Evolutionary conservation across 2,329 filamentous ascomycete genomes (phyloP).

Genomic region (Cryphonectria nitschkei): DNA sequence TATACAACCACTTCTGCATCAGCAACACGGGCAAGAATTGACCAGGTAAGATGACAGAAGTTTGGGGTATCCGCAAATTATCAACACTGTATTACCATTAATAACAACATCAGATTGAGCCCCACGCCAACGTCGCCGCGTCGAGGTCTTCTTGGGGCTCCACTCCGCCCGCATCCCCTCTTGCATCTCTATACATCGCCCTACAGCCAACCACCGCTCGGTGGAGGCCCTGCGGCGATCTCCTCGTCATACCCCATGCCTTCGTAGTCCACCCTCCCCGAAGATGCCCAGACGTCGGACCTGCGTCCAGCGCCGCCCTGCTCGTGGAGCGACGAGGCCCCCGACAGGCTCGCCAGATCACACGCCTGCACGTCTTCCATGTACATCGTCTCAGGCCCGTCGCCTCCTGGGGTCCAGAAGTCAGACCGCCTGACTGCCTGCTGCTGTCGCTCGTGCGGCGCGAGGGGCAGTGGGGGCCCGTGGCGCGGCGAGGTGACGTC

Average conservation of each 20-base stretch:
- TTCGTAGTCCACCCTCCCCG: slow-evolving; percentile 24
- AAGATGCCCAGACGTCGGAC: slow-evolving; percentile 24
- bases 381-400: slow-evolving; percentile 24
- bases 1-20: neutral
- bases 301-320: slow-evolving; percentile 5
- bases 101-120: slow-evolving; percentile 13
- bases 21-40: neutral
- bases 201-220: slow-evolving; percentile 22
- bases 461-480: slow-evolving; percentile 22
- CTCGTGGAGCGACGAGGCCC: slow-evolving; percentile 9
- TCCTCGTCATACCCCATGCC: slow-evolving; percentile 28
- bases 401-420: slow-evolving; percentile 24
- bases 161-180: neutral
- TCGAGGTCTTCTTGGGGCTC: no score
- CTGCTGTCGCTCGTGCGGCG: slow-evolving; percentile 25
- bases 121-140: neutral
- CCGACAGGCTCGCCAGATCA: slow-evolving; percentile 19
- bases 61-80: slow-evolving; percentile 7
- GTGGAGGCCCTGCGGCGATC: slow-evolving; percentile 24
- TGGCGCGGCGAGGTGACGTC: slow-evolving; percentile 23
- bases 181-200: neutral
- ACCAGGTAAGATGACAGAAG: neutral
- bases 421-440: slow-evolving; percentile 22
- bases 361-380: slow-evolving; percentile 27
- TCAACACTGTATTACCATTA: slow-evolving; percentile 20